Evolutionary conservation across 2,329 filamentous ascomycete genomes (phyloP), one percentile per base, ranked within the genome.

Genomic region (Uncinocarpus reesii): DNA sequence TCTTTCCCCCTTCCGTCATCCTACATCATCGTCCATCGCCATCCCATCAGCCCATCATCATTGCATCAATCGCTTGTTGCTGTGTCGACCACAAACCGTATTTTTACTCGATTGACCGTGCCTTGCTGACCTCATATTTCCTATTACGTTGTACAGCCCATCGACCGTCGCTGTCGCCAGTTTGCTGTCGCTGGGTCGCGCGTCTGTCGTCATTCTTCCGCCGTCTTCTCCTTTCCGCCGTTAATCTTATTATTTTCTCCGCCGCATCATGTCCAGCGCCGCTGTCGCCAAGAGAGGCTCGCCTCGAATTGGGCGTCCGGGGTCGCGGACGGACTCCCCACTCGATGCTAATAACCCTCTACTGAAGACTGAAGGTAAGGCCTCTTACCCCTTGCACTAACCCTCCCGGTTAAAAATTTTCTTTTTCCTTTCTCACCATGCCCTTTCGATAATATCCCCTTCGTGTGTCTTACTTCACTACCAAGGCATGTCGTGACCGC

Each of bases 281-380:
- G 62, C 62, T 37, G 63, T 69, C 52, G 63, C 64, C 55, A 57
- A 62, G 48, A 60, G 62, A 48, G 58, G 58, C 42, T 63, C 67
- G 41, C 60, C 62, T 43, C 54, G 59, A 56, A 46, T 54, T 55
- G 53, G 41, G 52, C 57, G 58, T 54, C 54, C 61, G 44, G 57
- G 51, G 42, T 58, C 55, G 52, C 61, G 59, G 51, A 65, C 63
- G 50, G 60, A 66, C 48, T 64, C 66, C 44, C 60, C 66, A 55
- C 69, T 71, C 65, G 69, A 71, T 54, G 59, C 62, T 48, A 69
- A 69, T 56, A 69, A 66, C 54, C 60, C 59, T 47, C 55, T 55
- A 26, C 49, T 63, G 47, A 63, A 69, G 49, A 57, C 59, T 55
- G 65, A 69, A 63, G 65, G 69, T 71, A 56, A 53, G 65, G 48